Evolutionary conservation across 192 early-diverging fungal species (phyloP).

Genomic region (Mortierella hygrophila): DNA sequence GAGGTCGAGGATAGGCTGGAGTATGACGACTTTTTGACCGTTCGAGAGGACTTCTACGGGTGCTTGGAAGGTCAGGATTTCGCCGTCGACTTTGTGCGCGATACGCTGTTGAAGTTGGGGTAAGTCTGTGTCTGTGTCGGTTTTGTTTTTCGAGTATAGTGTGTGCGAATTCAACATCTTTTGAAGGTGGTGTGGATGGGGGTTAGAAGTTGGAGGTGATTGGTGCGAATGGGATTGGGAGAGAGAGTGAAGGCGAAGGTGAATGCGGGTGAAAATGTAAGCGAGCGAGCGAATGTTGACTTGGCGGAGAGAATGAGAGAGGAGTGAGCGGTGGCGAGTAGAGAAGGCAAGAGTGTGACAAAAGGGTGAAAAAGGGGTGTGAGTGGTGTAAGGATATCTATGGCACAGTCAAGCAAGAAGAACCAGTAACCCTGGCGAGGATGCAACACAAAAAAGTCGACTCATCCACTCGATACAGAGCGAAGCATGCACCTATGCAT

Average conservation of each 20-base stretch:
- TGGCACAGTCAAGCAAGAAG: no score
- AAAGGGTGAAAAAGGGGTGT: background rate
- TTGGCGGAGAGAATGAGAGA: background rate
- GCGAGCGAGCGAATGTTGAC: background rate
- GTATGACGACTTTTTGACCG: slow-evolving; percentile 13
- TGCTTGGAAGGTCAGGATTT: background rate
- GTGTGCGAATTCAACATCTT: background rate
- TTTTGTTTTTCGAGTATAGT: background rate
- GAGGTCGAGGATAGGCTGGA: slow-evolving; percentile 28
- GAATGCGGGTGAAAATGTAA: background rate
- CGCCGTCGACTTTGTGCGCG: background rate
- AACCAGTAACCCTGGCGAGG: no score
- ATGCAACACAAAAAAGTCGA: no score
- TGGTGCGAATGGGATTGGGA: background rate
- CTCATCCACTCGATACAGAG: no score
- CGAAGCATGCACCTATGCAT: no score
- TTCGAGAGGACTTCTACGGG: background rate
- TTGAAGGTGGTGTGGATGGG: background rate
- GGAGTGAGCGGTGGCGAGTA: background rate
- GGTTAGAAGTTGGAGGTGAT: no score
- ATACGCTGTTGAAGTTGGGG: background rate
- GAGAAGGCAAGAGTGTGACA: background rate
- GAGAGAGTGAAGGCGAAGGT: background rate
- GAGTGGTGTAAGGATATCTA: background rate
- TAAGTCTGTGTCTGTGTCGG: no score